Evolutionary conservation across 1,284 basidiomycete genomes (phyloP), one percentile per base, ranked within the genome.

Genomic region (Tilletia walkeri): DNA sequence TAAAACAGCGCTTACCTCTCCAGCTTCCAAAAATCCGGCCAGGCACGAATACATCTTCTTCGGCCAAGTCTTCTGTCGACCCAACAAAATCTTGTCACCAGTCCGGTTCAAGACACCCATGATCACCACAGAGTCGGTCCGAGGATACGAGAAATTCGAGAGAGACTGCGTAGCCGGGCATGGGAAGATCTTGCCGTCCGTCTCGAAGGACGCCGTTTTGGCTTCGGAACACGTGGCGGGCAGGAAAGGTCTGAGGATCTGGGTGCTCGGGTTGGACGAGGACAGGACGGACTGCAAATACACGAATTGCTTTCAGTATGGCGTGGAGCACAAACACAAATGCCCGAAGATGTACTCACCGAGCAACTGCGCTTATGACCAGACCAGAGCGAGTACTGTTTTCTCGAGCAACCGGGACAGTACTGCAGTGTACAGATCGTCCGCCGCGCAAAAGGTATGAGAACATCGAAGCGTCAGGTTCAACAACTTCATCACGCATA

Each of bases 301-400:
- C 18, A 1, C 20, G 12, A 56, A 0, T 30, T 10, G 12, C 34
- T 20, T 34, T 56, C 54, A 56, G 54, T 14, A 14, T 14, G 54
- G 14, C 7, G n/a, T 30, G 24, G 1, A 30, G n/a, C 50, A 53
- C 7, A n/a, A 53, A 53, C 50, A 53, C 50, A n/a, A n/a, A n/a
- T 12, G 48, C 48, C 45, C 75, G 76, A n/a, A 34, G 30, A 9
- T 39, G 36, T 16, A 41, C 59, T 39, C 20, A 63, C 59, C 16
- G 69, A 59, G 63, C 95, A 99, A 6, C 88, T 87, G 3, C 94
- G 85, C 85, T 99, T 99, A 93, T 94, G 98, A 0, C 95, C 95
- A 4, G 90, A 93, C 94, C 95, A 98, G 74, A 93, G 87, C 0
- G 92, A 92, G 82, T 94, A 93, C 0, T 90, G 89, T 3, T 87